These are phyloP conservation scores for Brettanomyces sp. DNA, from an alignment of 805 yeast genomes.

Conservation along the genomic window DNA sequence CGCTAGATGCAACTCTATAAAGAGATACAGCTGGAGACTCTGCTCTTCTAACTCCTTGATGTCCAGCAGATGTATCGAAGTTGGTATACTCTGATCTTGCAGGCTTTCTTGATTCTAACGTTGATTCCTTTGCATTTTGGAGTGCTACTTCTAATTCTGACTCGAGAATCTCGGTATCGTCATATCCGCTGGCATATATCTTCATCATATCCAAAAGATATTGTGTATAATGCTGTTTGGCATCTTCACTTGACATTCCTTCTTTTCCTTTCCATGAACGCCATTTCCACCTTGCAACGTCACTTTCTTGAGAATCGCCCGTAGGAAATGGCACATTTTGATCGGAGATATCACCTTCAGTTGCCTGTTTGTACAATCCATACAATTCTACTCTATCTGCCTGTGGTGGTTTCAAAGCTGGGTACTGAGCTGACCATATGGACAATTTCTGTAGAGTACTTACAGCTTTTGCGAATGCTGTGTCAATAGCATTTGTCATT, in stretches of 20 bases:
- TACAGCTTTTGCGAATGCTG: slow-evolving; percentile 76
- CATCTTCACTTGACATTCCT: slow-evolving; percentile 60
- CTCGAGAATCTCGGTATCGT: slow-evolving; percentile 56
- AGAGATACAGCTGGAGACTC: slow-evolving; percentile 26
- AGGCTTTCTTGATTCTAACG: neutral
- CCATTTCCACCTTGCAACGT: slow-evolving; percentile 65
- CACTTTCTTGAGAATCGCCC: slow-evolving; percentile 53
- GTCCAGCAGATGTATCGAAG: neutral
- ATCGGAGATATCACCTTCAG: slow-evolving; percentile 74
- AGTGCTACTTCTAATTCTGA: slow-evolving; percentile 50
- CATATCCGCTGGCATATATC: slow-evolving; percentile 54
- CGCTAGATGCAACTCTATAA: slow-evolving; percentile 23
- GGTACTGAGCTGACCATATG: slow-evolving; percentile 48
- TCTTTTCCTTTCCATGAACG: slow-evolving; percentile 77
- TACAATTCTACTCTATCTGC: slow-evolving; percentile 59
- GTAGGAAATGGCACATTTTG: slow-evolving; percentile 51
- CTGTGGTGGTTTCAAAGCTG: slow-evolving; percentile 70
- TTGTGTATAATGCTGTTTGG: slow-evolving; percentile 62
- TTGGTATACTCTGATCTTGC: neutral
- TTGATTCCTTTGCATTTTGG: neutral
- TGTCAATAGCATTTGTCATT: slow-evolving; percentile 55
- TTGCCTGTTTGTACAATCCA: slow-evolving; percentile 83
- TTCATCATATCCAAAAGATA: slow-evolving; percentile 66
- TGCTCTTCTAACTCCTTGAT: slow-evolving; percentile 9
- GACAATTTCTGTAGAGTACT: slow-evolving; percentile 69